Evolutionary conservation across 2,329 filamentous ascomycete genomes (phyloP), one percentile per base, ranked within the genome.

Genomic region (Capronia americana): DNA sequence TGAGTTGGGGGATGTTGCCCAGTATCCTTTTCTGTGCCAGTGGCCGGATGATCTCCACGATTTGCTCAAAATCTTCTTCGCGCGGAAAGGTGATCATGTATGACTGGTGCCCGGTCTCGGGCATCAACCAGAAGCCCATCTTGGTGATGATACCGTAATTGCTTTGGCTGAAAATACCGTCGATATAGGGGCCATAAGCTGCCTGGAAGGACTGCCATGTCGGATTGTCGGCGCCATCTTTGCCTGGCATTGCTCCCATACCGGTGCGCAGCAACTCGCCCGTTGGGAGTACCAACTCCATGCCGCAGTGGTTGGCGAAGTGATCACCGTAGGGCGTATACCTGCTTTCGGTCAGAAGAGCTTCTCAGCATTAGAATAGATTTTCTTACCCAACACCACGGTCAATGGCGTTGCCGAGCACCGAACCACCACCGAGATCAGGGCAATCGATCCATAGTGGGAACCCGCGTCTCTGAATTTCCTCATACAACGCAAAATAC

Each of bases 391-490:
- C 77, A 51, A 82, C 76, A 10, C 81, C 81, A 38, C 81, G 77
- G 62, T 83, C 81, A 24, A 83, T 75, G 5, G 81, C 77, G 70
- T 86, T 85, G 1, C 84, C 83, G 23, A 85, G 71, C 4, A 85
- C 78, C 41, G 77, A 80, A 0, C 83, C 83, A 73, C 83, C 84
- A 34, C 83, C 83, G 4, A 85, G 76, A 46, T 81, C 82, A 0
- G 83, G 81, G 41, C 78, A 79, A 65, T 80, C 81, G 1, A 82
- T 80, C 83, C 82, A 84, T 10, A 84, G 75, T 51, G 77, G 79
- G 58, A 81, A 57, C 8, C 68, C 67, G 50, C 75, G 65, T 57
- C 78, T 75, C 28, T 76, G 75, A 62, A 81, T 80, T 67, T 81
- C 76, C 11, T 76, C 72, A 62, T 82, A 81, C 3, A 84, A 73